phyloP scores from a whole-genome alignment of 495 filamentous ascomycete species.

The Aspergillus conjunctus region DNA sequence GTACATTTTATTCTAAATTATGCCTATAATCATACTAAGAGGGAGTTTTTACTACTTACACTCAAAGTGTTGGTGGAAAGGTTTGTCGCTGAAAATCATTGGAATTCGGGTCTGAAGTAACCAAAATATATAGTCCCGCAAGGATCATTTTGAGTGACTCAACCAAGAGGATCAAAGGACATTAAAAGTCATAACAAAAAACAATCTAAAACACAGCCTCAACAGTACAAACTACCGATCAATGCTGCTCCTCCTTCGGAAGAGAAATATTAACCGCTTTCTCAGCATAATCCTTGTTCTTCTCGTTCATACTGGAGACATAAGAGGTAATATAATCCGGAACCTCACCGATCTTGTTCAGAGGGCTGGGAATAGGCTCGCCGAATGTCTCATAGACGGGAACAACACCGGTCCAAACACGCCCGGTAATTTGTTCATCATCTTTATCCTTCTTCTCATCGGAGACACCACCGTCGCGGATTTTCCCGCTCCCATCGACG shows the following conservation, averaged over 20 bases:
- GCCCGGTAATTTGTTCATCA: constrained; percentile 57
- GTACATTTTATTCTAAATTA: neutral
- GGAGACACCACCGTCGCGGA: constrained; percentile 65
- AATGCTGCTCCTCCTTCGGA: constrained; percentile 45
- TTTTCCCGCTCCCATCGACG: constrained; percentile 75
- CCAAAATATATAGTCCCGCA: no score
- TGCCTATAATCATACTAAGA: no score
- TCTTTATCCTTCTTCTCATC: constrained; percentile 73
- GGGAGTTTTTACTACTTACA: no score
- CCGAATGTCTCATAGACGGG: constrained; percentile 69
- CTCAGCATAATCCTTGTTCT: constrained; percentile 54
- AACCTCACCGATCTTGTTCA: constrained; percentile 59
- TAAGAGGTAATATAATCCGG: constrained; percentile 67
- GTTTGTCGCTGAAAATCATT: no score
- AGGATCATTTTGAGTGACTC: no score
- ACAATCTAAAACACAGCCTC: neutral
- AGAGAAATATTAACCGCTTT: constrained; percentile 41
- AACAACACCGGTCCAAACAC: constrained; percentile 84
- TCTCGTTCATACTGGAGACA: constrained; percentile 55
- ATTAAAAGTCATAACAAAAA: neutral
- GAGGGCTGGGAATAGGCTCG: constrained; percentile 64
- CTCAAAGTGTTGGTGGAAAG: no score
- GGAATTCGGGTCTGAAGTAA: no score
- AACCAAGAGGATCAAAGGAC: neutral
- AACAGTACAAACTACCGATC: neutral